Evolutionary conservation across 2,329 filamentous ascomycete genomes (phyloP).

Genomic region (Ascosphaera aggregata): DNA sequence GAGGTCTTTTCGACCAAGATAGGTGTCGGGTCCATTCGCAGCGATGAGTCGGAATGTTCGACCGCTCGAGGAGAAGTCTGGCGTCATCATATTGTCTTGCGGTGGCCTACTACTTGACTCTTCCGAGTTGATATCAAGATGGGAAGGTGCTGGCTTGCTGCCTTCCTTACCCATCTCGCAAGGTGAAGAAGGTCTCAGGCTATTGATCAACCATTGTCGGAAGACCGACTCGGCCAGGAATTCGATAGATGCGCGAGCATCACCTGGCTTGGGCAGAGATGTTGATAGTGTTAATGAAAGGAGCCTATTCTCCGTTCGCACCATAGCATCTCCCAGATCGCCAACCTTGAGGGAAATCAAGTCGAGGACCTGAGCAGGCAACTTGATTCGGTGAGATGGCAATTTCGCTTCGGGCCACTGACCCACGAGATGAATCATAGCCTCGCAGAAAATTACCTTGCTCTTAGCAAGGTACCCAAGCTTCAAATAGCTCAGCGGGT

Average conservation of each 20-base stretch:
- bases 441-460: constrained; percentile 65
- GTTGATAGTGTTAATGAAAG: constrained; percentile 64
- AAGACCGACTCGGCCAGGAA: constrained; percentile 79
- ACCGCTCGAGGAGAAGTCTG: constrained; percentile 19
- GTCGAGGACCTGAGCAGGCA: constrained; percentile 58
- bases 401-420: constrained; percentile 74
- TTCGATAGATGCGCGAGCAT: constrained; percentile 60
- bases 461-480: constrained; percentile 69
- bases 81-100: constrained; percentile 7
- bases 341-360: constrained; percentile 90
- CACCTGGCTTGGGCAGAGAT: constrained; percentile 33
- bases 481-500: constrained; percentile 77
- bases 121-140: too few species aligned
- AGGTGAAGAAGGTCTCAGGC: constrained; percentile 48
- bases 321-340: constrained; percentile 64
- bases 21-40: constrained; percentile 33
- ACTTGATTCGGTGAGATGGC: constrained; percentile 24
- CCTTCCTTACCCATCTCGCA: constrained; percentile 6
- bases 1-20: constrained; percentile 65
- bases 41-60: constrained; percentile 60
- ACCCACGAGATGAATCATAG: constrained; percentile 79
- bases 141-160: too few species aligned
- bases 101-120: too few species aligned
- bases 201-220: constrained; percentile 81
- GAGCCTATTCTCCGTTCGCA: constrained; percentile 55